Evolutionary conservation across 352 stramenopile genomes (phyloP).

Genomic region (Elongisporangium prolatum): DNA sequence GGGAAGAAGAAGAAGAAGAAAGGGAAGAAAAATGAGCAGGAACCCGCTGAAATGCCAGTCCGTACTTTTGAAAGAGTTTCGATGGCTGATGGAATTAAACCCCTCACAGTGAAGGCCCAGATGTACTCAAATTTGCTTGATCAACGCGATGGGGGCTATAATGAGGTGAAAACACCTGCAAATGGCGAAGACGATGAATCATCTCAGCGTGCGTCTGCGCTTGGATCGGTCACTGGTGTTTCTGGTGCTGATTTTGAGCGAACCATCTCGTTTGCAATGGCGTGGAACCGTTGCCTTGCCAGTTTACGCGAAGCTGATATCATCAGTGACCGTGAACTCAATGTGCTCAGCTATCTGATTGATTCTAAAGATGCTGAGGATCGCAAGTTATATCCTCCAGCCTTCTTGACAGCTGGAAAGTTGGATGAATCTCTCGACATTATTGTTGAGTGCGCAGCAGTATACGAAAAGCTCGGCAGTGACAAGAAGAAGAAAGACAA

Average conservation of each 20-base stretch:
- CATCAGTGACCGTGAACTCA: conserved; percentile 80
- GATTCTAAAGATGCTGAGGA: conserved; percentile 71
- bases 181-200: conserved; percentile 59
- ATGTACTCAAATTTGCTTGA: conserved; percentile 79
- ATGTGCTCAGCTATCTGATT: conserved; percentile 85
- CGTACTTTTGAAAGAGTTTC: conserved; percentile 80
- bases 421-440: conserved; percentile 87
- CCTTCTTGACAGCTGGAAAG: conserved; percentile 82
- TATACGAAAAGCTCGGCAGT: conserved; percentile 80
- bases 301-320: conserved; percentile 80
- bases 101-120: conserved; percentile 77
- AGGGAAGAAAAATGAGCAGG: conserved; percentile 64
- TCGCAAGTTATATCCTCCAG: conserved; percentile 79
- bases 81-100: conserved; percentile 76
- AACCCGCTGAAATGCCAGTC: conserved; percentile 55
- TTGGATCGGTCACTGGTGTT: conserved; percentile 72
- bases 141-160: conserved; percentile 48
- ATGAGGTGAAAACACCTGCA: conserved; percentile 57
- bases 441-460: conserved; percentile 65
- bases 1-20: conserved; percentile 76
- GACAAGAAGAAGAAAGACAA: conserved; percentile 91
- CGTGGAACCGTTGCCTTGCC: conserved; percentile 76
- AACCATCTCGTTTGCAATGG: conserved; percentile 84
- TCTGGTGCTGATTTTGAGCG: conserved; percentile 80
- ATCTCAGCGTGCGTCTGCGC: conserved; percentile 41